phyloP scores from a whole-genome alignment of 495 filamentous ascomycete genomes.

The Neurospora sp. region DNA sequence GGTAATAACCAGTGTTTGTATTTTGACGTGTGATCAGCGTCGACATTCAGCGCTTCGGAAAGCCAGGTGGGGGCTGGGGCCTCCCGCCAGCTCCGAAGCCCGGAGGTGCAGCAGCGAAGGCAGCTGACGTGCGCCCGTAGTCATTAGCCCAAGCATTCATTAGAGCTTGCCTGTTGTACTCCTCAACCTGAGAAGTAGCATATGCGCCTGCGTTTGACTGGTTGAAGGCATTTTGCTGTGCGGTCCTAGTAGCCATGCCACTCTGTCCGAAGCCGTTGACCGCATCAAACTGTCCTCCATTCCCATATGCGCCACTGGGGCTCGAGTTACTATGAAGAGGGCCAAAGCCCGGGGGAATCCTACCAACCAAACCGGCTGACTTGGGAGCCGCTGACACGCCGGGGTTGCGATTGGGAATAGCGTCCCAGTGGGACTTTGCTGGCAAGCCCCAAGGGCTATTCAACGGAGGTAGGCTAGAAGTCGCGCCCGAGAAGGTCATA shows the following conservation, averaged over 20 bases:
- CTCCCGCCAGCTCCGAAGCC: background rate
- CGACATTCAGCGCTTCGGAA: background rate
- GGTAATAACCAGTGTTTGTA: background rate
- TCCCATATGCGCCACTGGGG: background rate
- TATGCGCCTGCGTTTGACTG: background rate
- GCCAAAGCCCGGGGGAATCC: conserved; percentile 1
- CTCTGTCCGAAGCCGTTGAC: background rate
- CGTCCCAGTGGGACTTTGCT: background rate
- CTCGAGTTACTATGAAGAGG: background rate
- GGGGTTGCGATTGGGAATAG: conserved; percentile 2
- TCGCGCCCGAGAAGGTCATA: conserved; percentile 11
- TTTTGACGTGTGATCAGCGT: background rate
- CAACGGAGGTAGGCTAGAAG: conserved; percentile 18
- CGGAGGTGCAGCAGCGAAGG: background rate
- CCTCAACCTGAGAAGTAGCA: conserved; percentile 1
- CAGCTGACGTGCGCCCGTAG: background rate
- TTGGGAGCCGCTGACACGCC: background rate
- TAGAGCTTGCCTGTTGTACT: conserved; percentile 2
- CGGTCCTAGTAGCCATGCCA: background rate
- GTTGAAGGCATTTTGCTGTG: background rate
- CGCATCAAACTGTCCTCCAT: background rate
- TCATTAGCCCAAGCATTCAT: conserved; percentile 9
- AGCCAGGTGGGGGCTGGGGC: background rate
- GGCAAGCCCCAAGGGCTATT: conserved; percentile 23
- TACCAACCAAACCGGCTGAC: background rate